Base-by-base conservation (phyloP, 2,329 filamentous ascomycete genomes). In the Colletotrichum sp. region DNA sequence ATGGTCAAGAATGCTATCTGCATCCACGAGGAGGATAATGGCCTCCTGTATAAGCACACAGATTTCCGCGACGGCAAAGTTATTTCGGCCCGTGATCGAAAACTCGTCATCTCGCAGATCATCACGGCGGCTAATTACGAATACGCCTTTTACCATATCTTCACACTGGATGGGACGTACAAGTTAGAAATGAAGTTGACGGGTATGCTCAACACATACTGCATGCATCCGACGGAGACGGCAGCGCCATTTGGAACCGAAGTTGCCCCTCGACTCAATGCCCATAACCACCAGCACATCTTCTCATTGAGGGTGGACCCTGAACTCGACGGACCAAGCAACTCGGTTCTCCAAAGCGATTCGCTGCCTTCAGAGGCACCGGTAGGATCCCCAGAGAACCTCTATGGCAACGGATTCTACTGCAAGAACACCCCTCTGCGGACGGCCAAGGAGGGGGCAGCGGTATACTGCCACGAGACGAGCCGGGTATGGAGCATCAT, bases 81-180 rank as follows among this genome's bases (percentile, higher is more conserved):
- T 60, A 92, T 94, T 12, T 92, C 95, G 6, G 95, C 93, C 8
- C 91, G 93, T 55, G 93, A 91, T n/a, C 91, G 93, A 71, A 95
- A 94, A 81, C 88, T 95, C 67, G 88, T 95, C 81, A 90, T 95
- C 81, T 94, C 92, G 36, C 93, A 95, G 74, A 91, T 95, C 81
- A 95, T 95, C 86, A 95, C 94, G 0, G 93, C 93, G 3, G 94
- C 93, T 30, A 95, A 95, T 85, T 95, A 95, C 84, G 94, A 95
- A 81, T 95, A 95, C 94, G 82, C 81, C 67, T 85, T 86, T 80
- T 85, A 84, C 78, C 83, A 84, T 80, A 85, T 79, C 32, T 85
- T 86, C 12, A 83, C 80, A 16, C 82, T 85, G 16, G 84, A 96
- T 79, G 95, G 94, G 30, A 94, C 94, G 5, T 96, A 95, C 81